phyloP scores from a whole-genome alignment of 371 early-diverging fungal genomes.

The Apophysomyces trapeziformis region DNA sequence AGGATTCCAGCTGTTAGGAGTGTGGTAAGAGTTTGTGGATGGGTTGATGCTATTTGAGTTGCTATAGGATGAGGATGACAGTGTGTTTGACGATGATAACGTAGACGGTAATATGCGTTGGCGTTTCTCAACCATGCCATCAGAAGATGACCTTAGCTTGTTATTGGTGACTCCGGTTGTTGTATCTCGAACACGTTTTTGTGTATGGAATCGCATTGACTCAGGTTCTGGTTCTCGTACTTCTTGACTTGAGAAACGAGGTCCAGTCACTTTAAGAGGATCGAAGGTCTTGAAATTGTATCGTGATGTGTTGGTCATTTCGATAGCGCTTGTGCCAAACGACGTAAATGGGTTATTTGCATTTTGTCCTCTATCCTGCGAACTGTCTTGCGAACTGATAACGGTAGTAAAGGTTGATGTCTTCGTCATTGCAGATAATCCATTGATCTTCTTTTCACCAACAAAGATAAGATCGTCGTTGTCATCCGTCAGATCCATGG shows the following conservation, averaged over 20 bases:
- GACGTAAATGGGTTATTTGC: background rate
- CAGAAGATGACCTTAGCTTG: background rate
- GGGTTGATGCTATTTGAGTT: background rate
- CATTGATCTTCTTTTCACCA: background rate
- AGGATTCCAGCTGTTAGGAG: background rate
- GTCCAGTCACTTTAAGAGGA: background rate
- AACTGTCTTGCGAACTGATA: background rate
- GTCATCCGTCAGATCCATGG: background rate
- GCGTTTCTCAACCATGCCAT: background rate
- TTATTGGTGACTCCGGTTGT: background rate
- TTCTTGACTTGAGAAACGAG: conserved; percentile 3
- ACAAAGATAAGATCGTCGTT: conserved; percentile 4
- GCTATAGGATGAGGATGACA: background rate
- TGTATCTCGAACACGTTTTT: background rate
- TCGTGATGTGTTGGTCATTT: background rate
- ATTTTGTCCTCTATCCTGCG: background rate
- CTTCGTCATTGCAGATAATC: background rate
- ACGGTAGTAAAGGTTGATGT: background rate
- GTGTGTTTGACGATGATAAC: background rate
- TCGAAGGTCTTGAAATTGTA: conserved; percentile 5
- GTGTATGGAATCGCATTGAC: background rate
- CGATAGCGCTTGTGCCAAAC: background rate
- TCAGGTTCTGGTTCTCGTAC: background rate
- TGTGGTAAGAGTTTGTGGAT: background rate
- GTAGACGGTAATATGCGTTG: background rate